Percentiles rank a stretch among this genome's conserved stretches.
phyloP scores from a whole-genome alignment of 305 asterid genomes.

The Lippia alba region DNA sequence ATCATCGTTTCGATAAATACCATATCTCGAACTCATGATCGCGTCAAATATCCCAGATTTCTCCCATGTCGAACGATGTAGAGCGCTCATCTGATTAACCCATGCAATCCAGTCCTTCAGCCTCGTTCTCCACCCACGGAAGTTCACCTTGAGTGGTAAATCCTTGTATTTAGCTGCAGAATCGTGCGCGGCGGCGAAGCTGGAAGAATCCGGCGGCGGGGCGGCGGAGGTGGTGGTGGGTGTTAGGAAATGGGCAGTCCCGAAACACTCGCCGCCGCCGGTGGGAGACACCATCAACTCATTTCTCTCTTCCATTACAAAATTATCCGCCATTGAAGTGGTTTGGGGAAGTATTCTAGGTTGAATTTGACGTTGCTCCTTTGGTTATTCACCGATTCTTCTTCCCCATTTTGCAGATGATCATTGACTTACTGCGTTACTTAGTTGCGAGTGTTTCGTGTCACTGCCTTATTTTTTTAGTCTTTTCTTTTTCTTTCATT shows the following conservation, averaged over 20 bases:
- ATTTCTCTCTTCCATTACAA: not conserved
- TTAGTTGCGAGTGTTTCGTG: too few relatives aligned
- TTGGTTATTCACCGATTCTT: not conserved
- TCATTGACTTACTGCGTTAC: too few relatives aligned
- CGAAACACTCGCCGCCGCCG: not conserved
- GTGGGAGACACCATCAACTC: not conserved
- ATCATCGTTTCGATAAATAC: not conserved
- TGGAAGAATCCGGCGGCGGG: not conserved
- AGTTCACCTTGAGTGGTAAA: not conserved
- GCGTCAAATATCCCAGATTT: not conserved
- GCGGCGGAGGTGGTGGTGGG: not conserved
- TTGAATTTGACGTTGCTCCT: not conserved
- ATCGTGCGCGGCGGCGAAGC: not conserved
- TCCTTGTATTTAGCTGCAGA: not conserved
- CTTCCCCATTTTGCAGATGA: not conserved
- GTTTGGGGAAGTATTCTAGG: not conserved
- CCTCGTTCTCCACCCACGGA: not conserved
- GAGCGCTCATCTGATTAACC: not conserved
- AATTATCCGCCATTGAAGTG: not conserved
- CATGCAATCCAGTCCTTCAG: not conserved
- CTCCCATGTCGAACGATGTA: not conserved
- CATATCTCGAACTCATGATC: not conserved
- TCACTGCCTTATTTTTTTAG: too few relatives aligned
- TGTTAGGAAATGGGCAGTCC: not conserved
- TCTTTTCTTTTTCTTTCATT: too few relatives aligned